Conservation (phyloP, 345 rosid species). For the Corymbia maculata region DNA sequence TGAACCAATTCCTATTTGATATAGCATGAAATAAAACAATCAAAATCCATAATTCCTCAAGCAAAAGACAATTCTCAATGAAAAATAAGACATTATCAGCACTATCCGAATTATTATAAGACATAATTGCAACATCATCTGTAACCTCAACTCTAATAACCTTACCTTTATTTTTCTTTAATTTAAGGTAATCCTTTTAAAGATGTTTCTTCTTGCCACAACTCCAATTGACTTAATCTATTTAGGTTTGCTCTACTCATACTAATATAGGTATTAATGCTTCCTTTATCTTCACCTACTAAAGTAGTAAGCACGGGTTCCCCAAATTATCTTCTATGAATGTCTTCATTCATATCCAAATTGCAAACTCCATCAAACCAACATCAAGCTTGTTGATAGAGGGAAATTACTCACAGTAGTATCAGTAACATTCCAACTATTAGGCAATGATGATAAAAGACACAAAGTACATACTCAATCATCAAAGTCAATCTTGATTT, state of each 20-base stretch:
- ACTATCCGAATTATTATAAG: background rate
- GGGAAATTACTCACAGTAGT: background rate
- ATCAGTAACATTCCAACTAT: background rate
- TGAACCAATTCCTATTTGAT: background rate
- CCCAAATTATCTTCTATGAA: background rate
- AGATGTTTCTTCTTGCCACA: background rate
- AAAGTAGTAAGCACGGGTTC: background rate
- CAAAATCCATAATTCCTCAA: background rate
- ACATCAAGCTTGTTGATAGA: background rate
- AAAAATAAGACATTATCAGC: background rate
- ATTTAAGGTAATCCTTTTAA: background rate
- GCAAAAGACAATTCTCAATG: background rate
- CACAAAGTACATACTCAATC: background rate
- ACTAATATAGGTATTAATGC: rapidly evolving
- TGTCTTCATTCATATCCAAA: background rate
- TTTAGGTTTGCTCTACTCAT: background rate
- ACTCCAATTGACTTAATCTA: background rate
- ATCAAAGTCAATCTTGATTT: background rate
- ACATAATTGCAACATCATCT: background rate
- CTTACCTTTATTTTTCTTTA: background rate
- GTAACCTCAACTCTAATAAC: background rate
- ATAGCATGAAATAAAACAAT: background rate
- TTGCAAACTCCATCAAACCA: background rate
- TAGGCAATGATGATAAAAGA: background rate
- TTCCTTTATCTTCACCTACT: background rate